phyloP scores from a whole-genome alignment of 495 filamentous ascomycete species.

The Sphaerosporella brunnea region DNA sequence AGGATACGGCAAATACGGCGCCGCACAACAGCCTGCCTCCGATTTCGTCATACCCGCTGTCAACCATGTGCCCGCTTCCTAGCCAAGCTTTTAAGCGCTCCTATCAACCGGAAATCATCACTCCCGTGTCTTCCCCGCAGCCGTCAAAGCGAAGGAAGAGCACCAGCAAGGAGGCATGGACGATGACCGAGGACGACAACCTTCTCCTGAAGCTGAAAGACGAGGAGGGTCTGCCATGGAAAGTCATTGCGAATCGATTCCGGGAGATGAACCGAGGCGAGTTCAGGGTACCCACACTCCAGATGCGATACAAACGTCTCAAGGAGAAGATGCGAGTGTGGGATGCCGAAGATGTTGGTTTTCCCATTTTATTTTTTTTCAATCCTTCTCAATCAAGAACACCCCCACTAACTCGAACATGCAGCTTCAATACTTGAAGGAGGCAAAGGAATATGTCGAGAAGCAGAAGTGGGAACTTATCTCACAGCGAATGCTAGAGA shows the following conservation, averaged over 20 bases:
- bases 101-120: constrained; percentile 18
- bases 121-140: constrained; percentile 17
- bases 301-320: constrained; percentile 54
- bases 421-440: constrained; percentile 23
- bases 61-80: constrained; percentile 1
- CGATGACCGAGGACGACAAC: constrained; percentile 46
- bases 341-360: constrained; percentile 48
- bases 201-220: constrained; percentile 49
- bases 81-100: constrained; percentile 18
- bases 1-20: neutral
- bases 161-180: constrained; percentile 17
- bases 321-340: constrained; percentile 46
- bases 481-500: constrained; percentile 23
- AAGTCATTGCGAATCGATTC: constrained; percentile 47
- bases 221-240: constrained; percentile 51
- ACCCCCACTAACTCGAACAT: neutral
- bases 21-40: constrained; percentile 7
- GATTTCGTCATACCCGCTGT: constrained; percentile 16
- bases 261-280: constrained; percentile 43
- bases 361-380: neutral
- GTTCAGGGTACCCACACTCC: constrained; percentile 49
- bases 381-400: neutral
- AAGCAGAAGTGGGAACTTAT: constrained; percentile 27
- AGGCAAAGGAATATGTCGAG: constrained; percentile 24
- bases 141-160: constrained; percentile 24